These are phyloP conservation scores for Fistulinella cinereoalba DNA, from an alignment of 1,284 basidiomycete species.

Conservation along the genomic window DNA sequence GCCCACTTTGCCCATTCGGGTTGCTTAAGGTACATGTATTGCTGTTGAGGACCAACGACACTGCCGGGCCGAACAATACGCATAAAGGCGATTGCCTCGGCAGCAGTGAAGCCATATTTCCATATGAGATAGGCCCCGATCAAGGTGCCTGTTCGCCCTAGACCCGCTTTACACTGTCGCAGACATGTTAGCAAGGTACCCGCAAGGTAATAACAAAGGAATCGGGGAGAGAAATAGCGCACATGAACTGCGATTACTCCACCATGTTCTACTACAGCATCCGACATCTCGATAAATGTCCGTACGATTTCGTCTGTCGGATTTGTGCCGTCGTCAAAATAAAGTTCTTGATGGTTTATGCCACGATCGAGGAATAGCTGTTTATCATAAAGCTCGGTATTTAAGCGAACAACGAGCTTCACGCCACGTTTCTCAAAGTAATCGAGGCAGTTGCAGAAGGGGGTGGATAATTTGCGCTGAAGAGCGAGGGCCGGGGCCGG, in stretches of 20 bases:
- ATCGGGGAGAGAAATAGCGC: slow-evolving; percentile 36
- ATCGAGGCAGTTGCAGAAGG: slow-evolving; percentile 86
- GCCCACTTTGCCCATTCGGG: slow-evolving; percentile 94
- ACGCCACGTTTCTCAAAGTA: slow-evolving; percentile 89
- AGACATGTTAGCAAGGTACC: slow-evolving; percentile 20
- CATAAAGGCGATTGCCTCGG: slow-evolving; percentile 98
- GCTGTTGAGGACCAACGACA: slow-evolving; percentile 91
- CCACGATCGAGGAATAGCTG: slow-evolving; percentile 81
- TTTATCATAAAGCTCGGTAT: slow-evolving; percentile 92
- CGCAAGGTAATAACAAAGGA: slow-evolving; percentile 13
- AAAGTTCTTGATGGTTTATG: slow-evolving; percentile 89
- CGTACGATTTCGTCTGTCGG: slow-evolving; percentile 93
- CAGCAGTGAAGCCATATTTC: slow-evolving; percentile 99
- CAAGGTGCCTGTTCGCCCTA: slow-evolving; percentile 91
- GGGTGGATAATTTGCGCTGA: slow-evolving; percentile 71
- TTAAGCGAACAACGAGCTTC: slow-evolving; percentile 91
- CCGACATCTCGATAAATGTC: slow-evolving; percentile 84
- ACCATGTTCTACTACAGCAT: slow-evolving; percentile 72
- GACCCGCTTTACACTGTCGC: slow-evolving; percentile 85
- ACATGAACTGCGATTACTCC: slow-evolving; percentile 89
- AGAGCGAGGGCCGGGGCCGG: slow-evolving; percentile 52
- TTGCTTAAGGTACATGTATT: slow-evolving; percentile 96
- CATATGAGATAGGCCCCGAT: slow-evolving; percentile 98
- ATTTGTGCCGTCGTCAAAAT: slow-evolving; percentile 98
- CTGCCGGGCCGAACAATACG: slow-evolving; percentile 94